Conservation (phyloP, 441 rosid species). For the Dalechampia spathulata region DNA sequence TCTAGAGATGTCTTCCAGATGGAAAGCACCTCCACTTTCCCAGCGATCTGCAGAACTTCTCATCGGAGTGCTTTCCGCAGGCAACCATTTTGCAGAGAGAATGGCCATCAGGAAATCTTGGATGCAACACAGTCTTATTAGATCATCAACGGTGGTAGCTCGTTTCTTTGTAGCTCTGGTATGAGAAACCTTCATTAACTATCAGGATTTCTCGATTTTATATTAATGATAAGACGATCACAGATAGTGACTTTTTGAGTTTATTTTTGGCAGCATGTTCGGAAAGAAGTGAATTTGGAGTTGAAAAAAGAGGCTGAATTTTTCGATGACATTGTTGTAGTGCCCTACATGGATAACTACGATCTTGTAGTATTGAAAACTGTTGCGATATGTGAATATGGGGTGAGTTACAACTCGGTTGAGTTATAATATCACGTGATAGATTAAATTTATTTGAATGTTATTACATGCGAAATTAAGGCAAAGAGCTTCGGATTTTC, state of each 20-base stretch:
- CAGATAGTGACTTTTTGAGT: slow-evolving; percentile 7
- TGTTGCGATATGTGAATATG: slow-evolving; percentile 86
- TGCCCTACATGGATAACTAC: slow-evolving; percentile 87
- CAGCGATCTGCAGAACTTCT: slow-evolving; percentile 60
- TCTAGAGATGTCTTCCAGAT: slow-evolving; percentile 62
- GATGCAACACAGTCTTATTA: slow-evolving; percentile 84
- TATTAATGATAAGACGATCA: background rate
- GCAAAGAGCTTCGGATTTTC: slow-evolving; percentile 10
- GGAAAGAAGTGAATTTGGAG: slow-evolving; percentile 79
- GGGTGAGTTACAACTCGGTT: slow-evolving; percentile 40
- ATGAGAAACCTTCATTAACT: slow-evolving; percentile 14
- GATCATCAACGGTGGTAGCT: slow-evolving; percentile 76
- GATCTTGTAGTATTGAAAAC: slow-evolving; percentile 88
- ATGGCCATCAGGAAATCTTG: slow-evolving; percentile 97
- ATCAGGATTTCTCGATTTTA: background rate
- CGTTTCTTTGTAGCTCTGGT: slow-evolving; percentile 91
- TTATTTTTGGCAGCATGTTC: slow-evolving; percentile 42
- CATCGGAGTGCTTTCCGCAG: slow-evolving; percentile 90
- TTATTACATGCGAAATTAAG: too few relatives aligned
- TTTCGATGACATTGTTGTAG: slow-evolving; percentile 77
- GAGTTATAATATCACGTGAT: too few relatives aligned
- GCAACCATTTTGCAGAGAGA: slow-evolving; percentile 91
- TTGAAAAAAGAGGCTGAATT: slow-evolving; percentile 88
- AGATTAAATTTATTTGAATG: too few relatives aligned
- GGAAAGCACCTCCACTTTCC: slow-evolving; percentile 78